Evolutionary conservation across 208 protist genomes (phyloP), one percentile per base, ranked within the genome.

Genomic region (Trypanosoma lewisi): DNA sequence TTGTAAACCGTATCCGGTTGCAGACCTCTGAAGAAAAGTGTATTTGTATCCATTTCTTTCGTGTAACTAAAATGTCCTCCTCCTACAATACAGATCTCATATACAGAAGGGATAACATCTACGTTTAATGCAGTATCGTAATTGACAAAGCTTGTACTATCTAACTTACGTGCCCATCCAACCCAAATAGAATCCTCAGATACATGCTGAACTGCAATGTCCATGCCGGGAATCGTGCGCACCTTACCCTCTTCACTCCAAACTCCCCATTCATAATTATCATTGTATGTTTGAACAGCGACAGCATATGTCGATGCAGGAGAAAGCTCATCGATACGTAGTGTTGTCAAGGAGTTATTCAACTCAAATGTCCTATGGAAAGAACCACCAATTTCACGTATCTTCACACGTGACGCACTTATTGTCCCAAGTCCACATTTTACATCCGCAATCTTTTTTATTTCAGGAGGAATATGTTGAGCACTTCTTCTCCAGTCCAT

Each of bases 181-280:
- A 87, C 76, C 87, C 87, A 94, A 41, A 97, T 66, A 17, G 87
- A 69, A 65, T 97, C 89, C 63, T 97, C 92, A n/a, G 87, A 86
- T 42, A 94, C 77, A 74, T 93, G 79, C 57, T 93, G 82, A 16
- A 97, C 62, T 36, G 82, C 51, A 65, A 97, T 91, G 45, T 84
- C 75, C 75, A 97, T 88, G 36, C 80, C 80, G 12, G 89, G 82
- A 52, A 93, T 88, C 21, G 92, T 97, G 31, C 88, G 81, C 57
- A 93, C 83, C 71, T 85, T 89, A 25, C 68, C 72, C 77, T 95
- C 92, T 57, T 91, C 85, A 66, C 86, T 89, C 87, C 89, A 96
- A 47, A 89, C 78, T 30, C 92, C 92, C 89, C 89, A 96, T 64
- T 91, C 85, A 72, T 81, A 89, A 77, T 93, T 87, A 71, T 94